Evolutionary conservation across 2,329 filamentous ascomycete genomes (phyloP).

Genomic region (Colletotrichum euphorbiae): DNA sequence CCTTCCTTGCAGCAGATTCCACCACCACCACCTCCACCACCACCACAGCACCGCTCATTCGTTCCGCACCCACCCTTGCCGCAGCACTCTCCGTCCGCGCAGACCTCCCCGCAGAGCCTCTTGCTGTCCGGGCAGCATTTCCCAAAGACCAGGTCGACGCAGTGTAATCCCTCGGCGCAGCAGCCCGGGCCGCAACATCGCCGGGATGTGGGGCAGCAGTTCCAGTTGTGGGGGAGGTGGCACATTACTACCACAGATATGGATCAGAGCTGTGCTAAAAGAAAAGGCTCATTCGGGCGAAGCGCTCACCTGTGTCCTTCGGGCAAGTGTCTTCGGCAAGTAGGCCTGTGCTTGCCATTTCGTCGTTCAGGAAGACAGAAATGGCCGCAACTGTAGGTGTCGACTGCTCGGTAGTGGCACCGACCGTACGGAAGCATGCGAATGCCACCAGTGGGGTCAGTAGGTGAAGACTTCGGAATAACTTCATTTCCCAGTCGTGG

Average conservation of each 20-base stretch:
- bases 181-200: slow-evolving; percentile 33
- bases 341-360: not conserved
- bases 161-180: slow-evolving; percentile 18
- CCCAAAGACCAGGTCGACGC: slow-evolving; percentile 29
- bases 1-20: slow-evolving; percentile 11
- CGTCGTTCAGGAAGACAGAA: not conserved
- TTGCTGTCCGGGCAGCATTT: slow-evolving; percentile 21
- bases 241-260: slow-evolving; percentile 2
- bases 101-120: slow-evolving; percentile 19
- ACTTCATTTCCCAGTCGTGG: not conserved
- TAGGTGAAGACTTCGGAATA: too few relatives aligned
- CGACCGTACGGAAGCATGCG: too few relatives aligned
- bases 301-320: not conserved
- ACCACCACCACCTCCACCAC: slow-evolving; percentile 3
- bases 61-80: not conserved
- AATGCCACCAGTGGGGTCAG: too few relatives aligned
- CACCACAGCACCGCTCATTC: slow-evolving; percentile 13
- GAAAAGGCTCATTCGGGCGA: accelerated
- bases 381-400: not conserved
- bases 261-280: not conserved
- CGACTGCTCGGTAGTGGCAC: too few relatives aligned
- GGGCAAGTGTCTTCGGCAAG: slow-evolving; percentile 7
- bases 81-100: slow-evolving; percentile 31
- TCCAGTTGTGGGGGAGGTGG: slow-evolving; percentile 36
- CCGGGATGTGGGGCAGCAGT: slow-evolving; percentile 21